Evolutionary conservation across 768 basidiomycete genomes (phyloP).

Genomic region (Boletus huronensis): DNA sequence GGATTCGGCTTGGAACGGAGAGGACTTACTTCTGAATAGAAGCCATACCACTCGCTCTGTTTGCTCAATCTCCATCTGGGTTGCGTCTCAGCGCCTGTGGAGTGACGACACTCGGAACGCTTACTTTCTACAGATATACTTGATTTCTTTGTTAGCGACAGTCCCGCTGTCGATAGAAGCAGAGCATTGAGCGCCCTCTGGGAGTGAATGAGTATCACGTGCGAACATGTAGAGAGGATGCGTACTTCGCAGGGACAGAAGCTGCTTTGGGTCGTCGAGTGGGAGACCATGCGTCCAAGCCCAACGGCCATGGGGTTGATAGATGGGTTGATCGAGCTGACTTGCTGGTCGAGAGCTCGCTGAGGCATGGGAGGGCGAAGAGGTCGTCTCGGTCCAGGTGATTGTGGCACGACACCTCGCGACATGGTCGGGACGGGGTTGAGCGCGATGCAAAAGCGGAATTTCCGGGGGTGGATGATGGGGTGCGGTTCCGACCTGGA

Average conservation of each 20-base stretch:
- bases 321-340: slow-evolving; percentile 24
- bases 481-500: slow-evolving; percentile 28
- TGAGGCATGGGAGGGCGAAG: not conserved
- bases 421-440: slow-evolving; percentile 18
- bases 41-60: slow-evolving; percentile 37
- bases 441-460: slow-evolving; percentile 7
- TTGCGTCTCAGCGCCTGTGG: slow-evolving; percentile 1
- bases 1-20: slow-evolving; percentile 14
- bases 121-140: slow-evolving; percentile 38
- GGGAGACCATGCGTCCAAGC: slow-evolving; percentile 30
- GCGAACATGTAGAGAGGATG: not conserved
- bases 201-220: slow-evolving; percentile 5
- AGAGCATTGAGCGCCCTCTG: slow-evolving; percentile 37
- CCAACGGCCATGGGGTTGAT: slow-evolving; percentile 32
- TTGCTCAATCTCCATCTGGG: slow-evolving; percentile 33
- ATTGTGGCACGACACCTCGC: slow-evolving; percentile 27
- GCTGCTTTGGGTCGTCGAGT: slow-evolving; percentile 25
- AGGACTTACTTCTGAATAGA: slow-evolving; percentile 37
- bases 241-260: slow-evolving; percentile 28
- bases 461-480: slow-evolving; percentile 11
- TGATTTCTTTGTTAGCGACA: slow-evolving; percentile 27
- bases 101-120: not conserved
- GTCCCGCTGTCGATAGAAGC: slow-evolving; percentile 36
- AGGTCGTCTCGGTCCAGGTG: slow-evolving; percentile 22
- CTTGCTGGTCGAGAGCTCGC: not conserved